These are phyloP conservation scores for Euphorbia neoarborescens DNA, from an alignment of 441 rosid genomes.

Conservation along the genomic window DNA sequence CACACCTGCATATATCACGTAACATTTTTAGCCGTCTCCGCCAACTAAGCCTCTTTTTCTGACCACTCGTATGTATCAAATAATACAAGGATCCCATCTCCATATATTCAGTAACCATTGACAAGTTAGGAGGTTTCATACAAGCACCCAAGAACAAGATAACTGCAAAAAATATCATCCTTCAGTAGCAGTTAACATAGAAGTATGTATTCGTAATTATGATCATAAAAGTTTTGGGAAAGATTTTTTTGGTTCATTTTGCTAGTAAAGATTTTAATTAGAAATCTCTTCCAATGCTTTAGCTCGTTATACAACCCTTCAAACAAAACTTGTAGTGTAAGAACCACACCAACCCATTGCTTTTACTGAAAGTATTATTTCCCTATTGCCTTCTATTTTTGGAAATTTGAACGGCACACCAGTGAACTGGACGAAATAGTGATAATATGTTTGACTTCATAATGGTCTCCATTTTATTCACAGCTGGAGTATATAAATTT, in stretches of 20 bases:
- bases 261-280: neutral
- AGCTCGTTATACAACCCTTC: neutral
- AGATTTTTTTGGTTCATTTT: neutral
- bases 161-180: constrained; percentile 43
- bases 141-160: constrained; percentile 97
- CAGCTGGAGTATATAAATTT: neutral
- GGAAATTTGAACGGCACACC: neutral
- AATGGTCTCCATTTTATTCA: neutral
- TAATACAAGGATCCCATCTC: constrained; percentile 88
- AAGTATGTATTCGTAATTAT: neutral
- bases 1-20: constrained; percentile 91
- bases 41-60: constrained; percentile 86
- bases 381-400: neutral
- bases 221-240: neutral
- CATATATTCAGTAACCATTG: constrained; percentile 95
- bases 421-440: too few relatives aligned
- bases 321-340: neutral
- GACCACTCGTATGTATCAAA: constrained; percentile 82
- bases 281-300: neutral
- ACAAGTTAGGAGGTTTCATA: constrained; percentile 79
- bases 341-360: neutral
- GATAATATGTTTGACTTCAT: neutral
- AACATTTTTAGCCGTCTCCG: constrained; percentile 80
- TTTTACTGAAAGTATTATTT: neutral
- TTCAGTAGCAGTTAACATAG: neutral